These are phyloP conservation scores for Gleditsia sinensis DNA, from an alignment of 306 rosid species.

Conservation along the genomic window DNA sequence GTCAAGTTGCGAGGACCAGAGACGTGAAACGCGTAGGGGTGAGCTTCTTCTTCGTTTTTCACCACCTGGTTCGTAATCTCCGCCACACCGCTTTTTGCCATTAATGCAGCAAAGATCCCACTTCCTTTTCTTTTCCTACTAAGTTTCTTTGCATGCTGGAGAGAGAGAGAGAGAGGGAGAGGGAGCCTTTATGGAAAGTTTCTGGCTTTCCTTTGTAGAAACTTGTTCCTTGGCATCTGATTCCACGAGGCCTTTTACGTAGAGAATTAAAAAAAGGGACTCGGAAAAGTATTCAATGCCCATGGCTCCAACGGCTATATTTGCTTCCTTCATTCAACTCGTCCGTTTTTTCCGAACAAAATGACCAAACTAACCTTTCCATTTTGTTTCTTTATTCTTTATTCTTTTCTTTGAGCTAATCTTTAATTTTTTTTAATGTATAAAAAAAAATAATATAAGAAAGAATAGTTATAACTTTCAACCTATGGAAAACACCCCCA, in stretches of 20 bases:
- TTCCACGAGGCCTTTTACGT: conserved; percentile 20
- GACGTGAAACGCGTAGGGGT: conserved; percentile 87
- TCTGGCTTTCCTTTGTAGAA: conserved; percentile 30
- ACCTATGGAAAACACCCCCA: too few relatives aligned
- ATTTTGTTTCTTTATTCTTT: not conserved
- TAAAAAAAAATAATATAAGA: too few relatives aligned
- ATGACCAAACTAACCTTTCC: not conserved
- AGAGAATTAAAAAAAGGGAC: not conserved
- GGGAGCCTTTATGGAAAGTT: conserved; percentile 6
- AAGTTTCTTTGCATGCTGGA: conserved; percentile 37
- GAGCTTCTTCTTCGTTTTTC: conserved; percentile 39
- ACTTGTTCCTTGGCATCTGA: conserved; percentile 40
- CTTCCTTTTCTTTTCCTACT: conserved; percentile 18
- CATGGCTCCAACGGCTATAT: conserved; percentile 57
- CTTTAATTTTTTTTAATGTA: too few relatives aligned
- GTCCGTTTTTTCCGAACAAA: not conserved
- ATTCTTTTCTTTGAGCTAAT: too few relatives aligned
- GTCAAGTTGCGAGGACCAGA: conserved; percentile 90
- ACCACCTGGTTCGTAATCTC: not conserved
- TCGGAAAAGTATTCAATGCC: not conserved
- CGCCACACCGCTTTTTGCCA: conserved; percentile 35
- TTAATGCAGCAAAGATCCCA: conserved; percentile 18
- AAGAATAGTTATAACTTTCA: too few relatives aligned
- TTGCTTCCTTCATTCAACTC: conserved; percentile 27
- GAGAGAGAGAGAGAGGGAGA: conserved; percentile 1